These are phyloP conservation scores for Sclerotiophoma versabilis DNA, from an alignment of 2,329 filamentous ascomycete genomes.

Conservation along the genomic window DNA sequence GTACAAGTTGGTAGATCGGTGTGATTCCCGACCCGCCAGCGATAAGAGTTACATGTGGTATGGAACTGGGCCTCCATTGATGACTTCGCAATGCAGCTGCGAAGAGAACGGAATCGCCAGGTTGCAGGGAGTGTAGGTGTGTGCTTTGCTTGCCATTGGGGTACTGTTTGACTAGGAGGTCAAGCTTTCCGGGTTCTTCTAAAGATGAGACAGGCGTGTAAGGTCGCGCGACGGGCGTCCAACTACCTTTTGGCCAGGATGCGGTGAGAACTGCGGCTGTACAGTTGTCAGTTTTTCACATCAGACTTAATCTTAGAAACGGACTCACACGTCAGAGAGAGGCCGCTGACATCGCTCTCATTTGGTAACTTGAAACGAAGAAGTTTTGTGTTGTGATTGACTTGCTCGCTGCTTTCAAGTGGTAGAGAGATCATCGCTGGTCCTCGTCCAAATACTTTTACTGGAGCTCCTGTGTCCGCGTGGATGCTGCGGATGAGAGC, in stretches of 20 bases:
- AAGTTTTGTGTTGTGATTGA: slow-evolving; percentile 93
- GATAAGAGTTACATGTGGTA: slow-evolving; percentile 67
- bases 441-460: slow-evolving; percentile 16
- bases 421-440: slow-evolving; percentile 84
- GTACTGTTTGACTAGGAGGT: slow-evolving; percentile 73
- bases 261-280: slow-evolving; percentile 66
- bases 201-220: slow-evolving; percentile 68
- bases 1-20: slow-evolving; percentile 70
- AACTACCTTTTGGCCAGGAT: slow-evolving; percentile 64
- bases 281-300: slow-evolving; percentile 37
- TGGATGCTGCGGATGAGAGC: slow-evolving; percentile 2
- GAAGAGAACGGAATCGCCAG: slow-evolving; percentile 68
- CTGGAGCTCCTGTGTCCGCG: slow-evolving; percentile 16
- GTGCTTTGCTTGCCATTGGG: slow-evolving; percentile 69
- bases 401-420: slow-evolving; percentile 73
- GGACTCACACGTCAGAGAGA: slow-evolving; percentile 72
- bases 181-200: slow-evolving; percentile 66
- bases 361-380: slow-evolving; percentile 85
- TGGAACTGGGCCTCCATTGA: slow-evolving; percentile 55
- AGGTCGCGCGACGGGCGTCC: slow-evolving; percentile 67
- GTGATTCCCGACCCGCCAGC: slow-evolving; percentile 78
- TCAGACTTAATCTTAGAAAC: neutral
- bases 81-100: slow-evolving; percentile 62
- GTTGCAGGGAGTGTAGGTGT: slow-evolving; percentile 70
- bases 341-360: slow-evolving; percentile 77